Conservation (phyloP, 208 protist genomes). For the Acanthamoeba lenticulata region DNA sequence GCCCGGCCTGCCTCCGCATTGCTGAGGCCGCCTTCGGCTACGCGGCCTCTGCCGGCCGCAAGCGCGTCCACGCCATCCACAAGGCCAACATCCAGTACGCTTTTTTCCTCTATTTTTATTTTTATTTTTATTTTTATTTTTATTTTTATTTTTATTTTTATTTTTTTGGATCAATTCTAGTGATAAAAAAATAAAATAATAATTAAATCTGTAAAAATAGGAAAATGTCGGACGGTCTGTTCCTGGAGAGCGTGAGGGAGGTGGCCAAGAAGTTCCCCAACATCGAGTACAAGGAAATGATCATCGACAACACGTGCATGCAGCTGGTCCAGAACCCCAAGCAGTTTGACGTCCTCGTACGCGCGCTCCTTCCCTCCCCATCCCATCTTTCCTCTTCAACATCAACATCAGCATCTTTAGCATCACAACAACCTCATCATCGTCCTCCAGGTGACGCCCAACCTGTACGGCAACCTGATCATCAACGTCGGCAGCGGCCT, state of each 20-base stretch:
- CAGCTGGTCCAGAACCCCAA: conserved; percentile 29
- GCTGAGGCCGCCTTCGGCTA: conserved; percentile 84
- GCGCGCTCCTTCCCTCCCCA: not conserved
- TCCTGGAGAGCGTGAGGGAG: conserved; percentile 77
- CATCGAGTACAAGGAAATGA: conserved; percentile 81
- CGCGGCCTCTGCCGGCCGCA: conserved; percentile 73
- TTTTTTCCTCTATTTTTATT: too few relatives aligned
- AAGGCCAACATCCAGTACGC: conserved; percentile 79
- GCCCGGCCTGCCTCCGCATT: conserved; percentile 81
- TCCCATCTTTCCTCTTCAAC: too few relatives aligned
- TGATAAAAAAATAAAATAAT: too few relatives aligned
- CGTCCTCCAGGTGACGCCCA: conserved; percentile 5
- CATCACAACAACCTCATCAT: too few relatives aligned
- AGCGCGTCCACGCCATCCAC: conserved; percentile 78
- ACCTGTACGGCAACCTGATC: conserved; percentile 79
- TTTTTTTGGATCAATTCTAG: too few relatives aligned
- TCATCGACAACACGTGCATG: conserved; percentile 87
- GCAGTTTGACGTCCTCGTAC: not conserved
- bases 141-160: too few relatives aligned
- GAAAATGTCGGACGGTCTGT: conserved; percentile 83
- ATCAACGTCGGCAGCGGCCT: conserved; percentile 75
- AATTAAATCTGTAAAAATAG: too few relatives aligned
- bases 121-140: too few relatives aligned
- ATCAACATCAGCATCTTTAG: too few relatives aligned
- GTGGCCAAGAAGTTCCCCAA: conserved; percentile 84